Percentiles rank a stretch among this genome's conserved stretches.
Conservation (phyloP, 768 basidiomycete genomes). For the Mycena rosella region DNA sequence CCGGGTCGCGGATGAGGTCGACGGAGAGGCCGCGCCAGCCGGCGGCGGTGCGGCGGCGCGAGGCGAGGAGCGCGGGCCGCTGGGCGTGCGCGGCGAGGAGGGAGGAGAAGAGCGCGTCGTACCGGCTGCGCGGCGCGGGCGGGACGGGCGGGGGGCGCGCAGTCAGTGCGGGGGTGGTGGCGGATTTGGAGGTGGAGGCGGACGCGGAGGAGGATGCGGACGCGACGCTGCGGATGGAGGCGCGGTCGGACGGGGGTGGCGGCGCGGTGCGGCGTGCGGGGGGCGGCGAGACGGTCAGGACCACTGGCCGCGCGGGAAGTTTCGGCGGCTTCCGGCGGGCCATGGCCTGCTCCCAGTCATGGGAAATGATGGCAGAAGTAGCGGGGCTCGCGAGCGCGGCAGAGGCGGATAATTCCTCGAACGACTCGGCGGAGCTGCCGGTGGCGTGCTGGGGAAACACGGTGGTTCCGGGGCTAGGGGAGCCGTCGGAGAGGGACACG, state of each 20-base stretch:
- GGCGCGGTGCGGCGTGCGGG: conserved; percentile 33
- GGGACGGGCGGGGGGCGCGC: conserved; percentile 78
- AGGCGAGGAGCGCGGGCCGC: conserved; percentile 54
- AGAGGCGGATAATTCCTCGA: conserved; percentile 73
- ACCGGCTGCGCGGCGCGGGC: conserved; percentile 70
- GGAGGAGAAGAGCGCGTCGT: conserved; percentile 73
- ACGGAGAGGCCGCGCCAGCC: conserved; percentile 84
- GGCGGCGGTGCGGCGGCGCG: conserved; percentile 61
- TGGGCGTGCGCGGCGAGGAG: conserved; percentile 75
- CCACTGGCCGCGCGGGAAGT: conserved; percentile 61
- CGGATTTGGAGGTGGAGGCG: conserved; percentile 46
- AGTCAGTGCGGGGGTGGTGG: conserved; percentile 42
- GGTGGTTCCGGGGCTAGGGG: conserved; percentile 46
- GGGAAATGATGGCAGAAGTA: conserved; percentile 56
- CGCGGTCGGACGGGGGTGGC: conserved; percentile 39
- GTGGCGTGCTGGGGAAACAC: conserved; percentile 29
- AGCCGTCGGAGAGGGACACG: conserved; percentile 81
- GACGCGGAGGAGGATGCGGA: conserved; percentile 50
- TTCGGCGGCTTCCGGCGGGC: conserved; percentile 56
- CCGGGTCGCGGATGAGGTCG: conserved; percentile 69
- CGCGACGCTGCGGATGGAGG: conserved; percentile 45
- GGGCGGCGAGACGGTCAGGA: conserved; percentile 22
- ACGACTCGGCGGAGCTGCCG: conserved; percentile 65
- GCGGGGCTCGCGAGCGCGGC: conserved; percentile 64
- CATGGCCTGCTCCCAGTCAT: conserved; percentile 66